phyloP scores from a whole-genome alignment of 2,329 filamentous ascomycete species.

The Ceratocystis eucalypticola region DNA sequence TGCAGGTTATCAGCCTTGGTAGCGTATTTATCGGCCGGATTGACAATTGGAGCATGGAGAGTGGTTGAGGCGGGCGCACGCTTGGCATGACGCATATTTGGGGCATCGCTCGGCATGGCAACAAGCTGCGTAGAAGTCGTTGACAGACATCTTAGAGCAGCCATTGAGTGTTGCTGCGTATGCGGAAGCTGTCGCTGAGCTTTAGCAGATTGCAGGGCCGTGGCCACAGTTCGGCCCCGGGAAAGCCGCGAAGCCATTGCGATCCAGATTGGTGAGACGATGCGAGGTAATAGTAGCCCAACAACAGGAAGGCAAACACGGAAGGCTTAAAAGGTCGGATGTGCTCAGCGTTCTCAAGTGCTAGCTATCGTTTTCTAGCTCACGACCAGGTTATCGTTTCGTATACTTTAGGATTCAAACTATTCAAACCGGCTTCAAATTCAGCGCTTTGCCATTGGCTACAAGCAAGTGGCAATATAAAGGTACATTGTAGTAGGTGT shows the following conservation, averaged over 20 bases:
- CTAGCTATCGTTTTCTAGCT: slow-evolving; percentile 1
- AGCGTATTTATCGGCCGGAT: slow-evolving; percentile 85
- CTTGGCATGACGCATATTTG: slow-evolving; percentile 54
- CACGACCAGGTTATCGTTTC: not conserved
- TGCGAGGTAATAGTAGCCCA: not conserved
- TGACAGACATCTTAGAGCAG: slow-evolving; percentile 21
- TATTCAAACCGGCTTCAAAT: not conserved
- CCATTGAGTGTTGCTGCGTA: slow-evolving; percentile 28
- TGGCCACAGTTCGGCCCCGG: slow-evolving; percentile 42
- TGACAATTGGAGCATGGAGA: slow-evolving; percentile 67
- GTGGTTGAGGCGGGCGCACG: slow-evolving; percentile 41
- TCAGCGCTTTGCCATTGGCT: slow-evolving; percentile 4
- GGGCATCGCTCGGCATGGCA: slow-evolving; percentile 44
- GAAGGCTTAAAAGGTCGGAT: not conserved
- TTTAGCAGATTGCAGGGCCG: slow-evolving; percentile 41
- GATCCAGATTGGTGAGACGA: not conserved
- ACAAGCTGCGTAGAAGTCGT: slow-evolving; percentile 37
- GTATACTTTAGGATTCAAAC: not conserved
- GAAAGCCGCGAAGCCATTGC: slow-evolving; percentile 28
- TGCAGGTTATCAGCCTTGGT: slow-evolving; percentile 79
- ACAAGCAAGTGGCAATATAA: not conserved
- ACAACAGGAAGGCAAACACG: not conserved
- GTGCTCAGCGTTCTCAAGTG: not conserved
- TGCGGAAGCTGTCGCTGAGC: slow-evolving; percentile 16
- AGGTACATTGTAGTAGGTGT: not conserved